Base-by-base conservation (phyloP, 768 basidiomycete genomes). In the Hericium rajendrae region DNA sequence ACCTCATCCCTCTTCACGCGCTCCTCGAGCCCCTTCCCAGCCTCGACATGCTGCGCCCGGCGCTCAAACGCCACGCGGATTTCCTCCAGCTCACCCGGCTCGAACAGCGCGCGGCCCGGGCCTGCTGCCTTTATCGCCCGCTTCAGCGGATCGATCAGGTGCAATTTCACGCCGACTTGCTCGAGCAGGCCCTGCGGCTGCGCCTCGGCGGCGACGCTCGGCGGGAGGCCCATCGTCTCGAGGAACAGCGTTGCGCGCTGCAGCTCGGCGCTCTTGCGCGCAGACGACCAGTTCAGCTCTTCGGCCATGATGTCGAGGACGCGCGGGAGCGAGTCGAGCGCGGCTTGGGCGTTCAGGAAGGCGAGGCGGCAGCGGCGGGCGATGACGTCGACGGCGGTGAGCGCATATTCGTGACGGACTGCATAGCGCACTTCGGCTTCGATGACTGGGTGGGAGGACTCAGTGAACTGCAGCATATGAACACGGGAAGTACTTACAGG, bases 371-470 rank as follows among this genome's bases (percentile, higher is more conserved):
- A 88, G 58, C 94, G 86, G 0, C 95, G 86, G 1, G 91, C 91
- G 67, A 98, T 83, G 63, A 98, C 88, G 71, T 99, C 95, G 57
- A 87, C 76, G 11, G 94, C 90, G n/a, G 87, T 94, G 58, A 83
- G 80, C 0, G 94, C 95, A 71, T 95, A 97, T 73, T 99, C 95
- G 69, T 92, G 77, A 13, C 83, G 83, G 20, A 86, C 79, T 0
- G 94, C 93, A 67, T 95, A 97, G 51, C 83, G 83, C 6, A 94
- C 85, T 73, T 99, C 95, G 1, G 91, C 93, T 69, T 97, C 92
- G 69, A 97, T 85, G 78, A 85, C 85, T 87, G 62, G 8, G 24
- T 32, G 22, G 40, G 46, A n/a, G 53, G 51, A 18, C 32, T 57
- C 32, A 55, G 43, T 40, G n/a, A 9, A 52, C 24, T 28, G 37